Base-by-base conservation (phyloP, 1,284 basidiomycete genomes). In the Tetrapyrgos nigripes region DNA sequence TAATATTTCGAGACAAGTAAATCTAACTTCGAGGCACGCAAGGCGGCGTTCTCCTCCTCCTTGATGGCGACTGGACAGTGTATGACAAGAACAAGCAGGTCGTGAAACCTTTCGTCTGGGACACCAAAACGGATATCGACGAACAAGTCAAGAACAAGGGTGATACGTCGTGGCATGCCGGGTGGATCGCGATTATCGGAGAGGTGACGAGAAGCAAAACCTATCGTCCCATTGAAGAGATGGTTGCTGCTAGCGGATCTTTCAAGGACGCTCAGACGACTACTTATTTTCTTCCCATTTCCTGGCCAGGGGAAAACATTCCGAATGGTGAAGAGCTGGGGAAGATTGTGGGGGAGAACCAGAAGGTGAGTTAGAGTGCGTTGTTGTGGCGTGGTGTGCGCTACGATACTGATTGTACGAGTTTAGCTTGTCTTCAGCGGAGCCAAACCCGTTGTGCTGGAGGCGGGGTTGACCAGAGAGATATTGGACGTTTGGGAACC, bases 341-440 rank as follows among this genome's bases (percentile, higher is more conserved):
- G 1, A 53, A 50, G 23, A 60, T 69, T 24, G 60, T 64, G 53
- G 57, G 64, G 35, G 33, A 52, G 23, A 71, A 67, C 51, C 61
- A 63, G 51, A 55, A 63, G 54, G 69, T 71, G 33, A 44, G 64
- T n/a, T n/a, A n/a, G n/a, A n/a, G n/a, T n/a, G n/a, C n/a, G n/a
- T n/a, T n/a, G n/a, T n/a, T n/a, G n/a, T n/a, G n/a, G n/a, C n/a
- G n/a, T n/a, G n/a, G n/a, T n/a, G n/a, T n/a, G n/a, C n/a, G n/a
- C n/a, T n/a, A n/a, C n/a, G n/a, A n/a, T n/a, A n/a, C n/a, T n/a
- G n/a, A n/a, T n/a, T n/a, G n/a, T n/a, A n/a, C n/a, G n/a, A n/a
- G 19, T 14, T 47, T 37, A 63, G 62, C 50, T 50, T 11, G 64
- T 68, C 48, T 64, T 67, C 48, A 29, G 60, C 23, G 62, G 60